Evolutionary conservation across 768 basidiomycete species (phyloP).

Genomic region (Panaeolus papilionaceus): DNA sequence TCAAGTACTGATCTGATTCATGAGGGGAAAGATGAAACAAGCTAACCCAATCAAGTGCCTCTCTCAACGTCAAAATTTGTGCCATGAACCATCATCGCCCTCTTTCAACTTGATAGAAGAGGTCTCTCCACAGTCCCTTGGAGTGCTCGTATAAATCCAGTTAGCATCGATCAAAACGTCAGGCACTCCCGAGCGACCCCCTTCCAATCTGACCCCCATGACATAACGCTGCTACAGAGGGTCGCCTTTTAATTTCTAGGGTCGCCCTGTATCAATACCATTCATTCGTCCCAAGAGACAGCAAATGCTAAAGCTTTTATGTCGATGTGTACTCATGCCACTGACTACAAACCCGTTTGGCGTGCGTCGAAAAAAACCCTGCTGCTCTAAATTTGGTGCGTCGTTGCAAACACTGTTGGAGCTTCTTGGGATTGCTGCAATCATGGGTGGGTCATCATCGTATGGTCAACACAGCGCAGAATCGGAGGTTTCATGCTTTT

Average conservation of each 20-base stretch:
- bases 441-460: neutral
- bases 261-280: neutral
- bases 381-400: neutral
- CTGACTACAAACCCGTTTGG: neutral
- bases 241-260: constrained; percentile 6
- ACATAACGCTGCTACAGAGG: neutral
- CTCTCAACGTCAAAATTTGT: too few species aligned
- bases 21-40: too few species aligned
- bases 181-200: constrained; percentile 12
- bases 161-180: constrained; percentile 3
- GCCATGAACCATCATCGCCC: neutral
- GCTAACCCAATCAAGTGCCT: neutral
- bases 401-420: neutral
- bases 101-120: neutral
- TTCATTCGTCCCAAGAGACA: neutral
- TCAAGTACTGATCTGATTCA: too few species aligned
- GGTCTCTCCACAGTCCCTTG: constrained; percentile 4
- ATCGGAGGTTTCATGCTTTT: too few species aligned
- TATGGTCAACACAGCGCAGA: neutral
- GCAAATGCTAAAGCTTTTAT: neutral
- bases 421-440: neutral
- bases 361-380: neutral
- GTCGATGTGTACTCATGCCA: neutral
- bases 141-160: neutral
- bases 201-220: neutral